A percentile compares a stretch with the other conserved stretches of the same genome.
Evolutionary conservation across 1,284 basidiomycete genomes (phyloP).

Genomic region (Cutaneotrichosporon cutaneum): DNA sequence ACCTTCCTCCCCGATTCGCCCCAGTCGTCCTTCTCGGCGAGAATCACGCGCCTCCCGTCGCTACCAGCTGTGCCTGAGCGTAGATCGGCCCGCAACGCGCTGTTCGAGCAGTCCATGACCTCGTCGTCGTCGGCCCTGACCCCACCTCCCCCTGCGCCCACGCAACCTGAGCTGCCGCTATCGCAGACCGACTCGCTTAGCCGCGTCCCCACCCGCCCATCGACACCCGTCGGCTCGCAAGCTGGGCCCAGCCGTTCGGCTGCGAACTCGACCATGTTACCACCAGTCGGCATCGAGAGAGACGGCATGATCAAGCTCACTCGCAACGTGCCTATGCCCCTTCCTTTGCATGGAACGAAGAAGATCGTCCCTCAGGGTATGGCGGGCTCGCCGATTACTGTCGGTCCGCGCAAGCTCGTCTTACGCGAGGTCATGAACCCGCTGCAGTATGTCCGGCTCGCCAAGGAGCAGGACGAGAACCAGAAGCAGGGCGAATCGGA

Average conservation of each 20-base stretch:
- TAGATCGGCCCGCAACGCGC: background rate
- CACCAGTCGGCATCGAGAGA: background rate
- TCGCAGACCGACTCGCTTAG: too few species aligned
- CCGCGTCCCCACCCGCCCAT: background rate
- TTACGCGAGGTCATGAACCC: constrained; percentile 7
- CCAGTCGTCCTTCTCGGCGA: background rate
- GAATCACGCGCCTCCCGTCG: background rate
- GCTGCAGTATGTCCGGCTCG: background rate
- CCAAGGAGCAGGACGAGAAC: background rate
- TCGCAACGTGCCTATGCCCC: background rate
- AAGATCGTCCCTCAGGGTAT: background rate
- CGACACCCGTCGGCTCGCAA: background rate
- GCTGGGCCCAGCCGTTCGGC: background rate
- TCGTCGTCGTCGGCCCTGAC: too few species aligned
- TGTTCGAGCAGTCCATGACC: too few species aligned
- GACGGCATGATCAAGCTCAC: background rate
- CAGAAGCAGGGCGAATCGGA: background rate
- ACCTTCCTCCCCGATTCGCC: constrained; percentile 1
- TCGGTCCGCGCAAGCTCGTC: background rate
- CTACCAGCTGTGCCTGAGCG: background rate
- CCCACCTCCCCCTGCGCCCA: too few species aligned
- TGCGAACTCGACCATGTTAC: background rate
- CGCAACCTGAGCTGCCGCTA: too few species aligned
- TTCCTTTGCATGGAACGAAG: background rate
- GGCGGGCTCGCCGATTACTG: background rate